A percentile compares a stretch with the other conserved stretches of the same genome.
These are phyloP conservation scores for Ormosia emarginata DNA, from an alignment of 306 rosid genomes.

Conservation along the genomic window DNA sequence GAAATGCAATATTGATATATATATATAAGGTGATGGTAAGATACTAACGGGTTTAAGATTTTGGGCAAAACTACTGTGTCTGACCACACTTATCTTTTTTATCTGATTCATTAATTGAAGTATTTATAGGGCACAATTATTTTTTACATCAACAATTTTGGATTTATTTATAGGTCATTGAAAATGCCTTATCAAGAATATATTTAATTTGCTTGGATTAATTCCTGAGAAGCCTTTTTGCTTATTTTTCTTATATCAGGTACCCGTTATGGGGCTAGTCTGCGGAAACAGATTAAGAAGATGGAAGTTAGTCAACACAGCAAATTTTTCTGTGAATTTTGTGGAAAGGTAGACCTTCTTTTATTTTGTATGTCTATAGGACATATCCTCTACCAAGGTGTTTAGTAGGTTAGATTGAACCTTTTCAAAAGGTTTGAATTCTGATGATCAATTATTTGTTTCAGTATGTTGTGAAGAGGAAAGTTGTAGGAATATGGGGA, in stretches of 20 bases:
- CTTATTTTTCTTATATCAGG: slow-evolving; percentile 37
- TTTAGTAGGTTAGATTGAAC: not conserved
- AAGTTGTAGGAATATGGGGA: slow-evolving; percentile 52
- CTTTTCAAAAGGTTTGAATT: not conserved
- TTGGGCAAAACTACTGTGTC: not conserved
- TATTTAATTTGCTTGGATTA: not conserved
- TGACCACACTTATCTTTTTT: not conserved
- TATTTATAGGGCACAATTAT: not conserved
- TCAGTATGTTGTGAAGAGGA: slow-evolving; percentile 53
- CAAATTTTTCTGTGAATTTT: slow-evolving; percentile 83
- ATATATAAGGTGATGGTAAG: too few relatives aligned
- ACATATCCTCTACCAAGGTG: not conserved
- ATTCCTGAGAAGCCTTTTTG: not conserved
- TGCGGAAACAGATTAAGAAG: slow-evolving; percentile 92
- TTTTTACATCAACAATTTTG: not conserved
- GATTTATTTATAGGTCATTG: not conserved
- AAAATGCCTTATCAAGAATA: not conserved
- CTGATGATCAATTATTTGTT: not conserved
- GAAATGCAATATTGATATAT: not conserved
- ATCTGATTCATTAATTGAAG: not conserved
- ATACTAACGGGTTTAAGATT: not conserved
- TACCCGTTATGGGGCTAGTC: slow-evolving; percentile 89
- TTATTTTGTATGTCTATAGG: not conserved
- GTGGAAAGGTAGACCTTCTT: slow-evolving; percentile 62
- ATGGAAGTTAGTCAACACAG: slow-evolving; percentile 96